These are phyloP conservation scores for Metschnikowia hibisci DNA, from an alignment of 805 yeast species.

Conservation along the genomic window DNA sequence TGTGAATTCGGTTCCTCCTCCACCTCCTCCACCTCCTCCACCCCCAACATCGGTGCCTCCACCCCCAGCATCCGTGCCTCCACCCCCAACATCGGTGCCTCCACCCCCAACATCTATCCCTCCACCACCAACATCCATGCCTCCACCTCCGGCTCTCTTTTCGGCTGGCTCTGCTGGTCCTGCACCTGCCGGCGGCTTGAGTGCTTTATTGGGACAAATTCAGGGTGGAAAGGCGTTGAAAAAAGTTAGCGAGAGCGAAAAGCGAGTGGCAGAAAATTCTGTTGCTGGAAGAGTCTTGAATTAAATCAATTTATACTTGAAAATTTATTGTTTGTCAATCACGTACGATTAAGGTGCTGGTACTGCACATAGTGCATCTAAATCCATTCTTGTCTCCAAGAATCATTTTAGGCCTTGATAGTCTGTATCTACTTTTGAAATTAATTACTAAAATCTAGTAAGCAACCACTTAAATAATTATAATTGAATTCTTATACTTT, in stretches of 20 bases:
- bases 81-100: neutral
- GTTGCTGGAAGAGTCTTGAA: slow-evolving; percentile 48
- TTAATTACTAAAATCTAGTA: too few species aligned
- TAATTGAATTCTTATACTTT: too few species aligned
- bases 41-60: slow-evolving; percentile 12
- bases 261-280: slow-evolving; percentile 44
- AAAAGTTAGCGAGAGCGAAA: slow-evolving; percentile 47
- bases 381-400: too few species aligned
- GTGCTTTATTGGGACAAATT: slow-evolving; percentile 56
- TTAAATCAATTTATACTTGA: neutral
- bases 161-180: slow-evolving; percentile 13
- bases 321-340: too few species aligned
- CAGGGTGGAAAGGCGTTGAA: slow-evolving; percentile 48
- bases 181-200: slow-evolving; percentile 27
- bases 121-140: slow-evolving; percentile 5
- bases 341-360: too few species aligned
- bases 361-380: too few species aligned
- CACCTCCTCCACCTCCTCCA: neutral
- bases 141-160: slow-evolving; percentile 13
- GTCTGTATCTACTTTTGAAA: too few species aligned
- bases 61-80: too few species aligned
- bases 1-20: neutral
- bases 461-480: too few species aligned
- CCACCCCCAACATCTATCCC: neutral
- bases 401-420: too few species aligned